Conservation (phyloP, 2,329 filamentous ascomycete genomes). For the Calonectria leucothoes region DNA sequence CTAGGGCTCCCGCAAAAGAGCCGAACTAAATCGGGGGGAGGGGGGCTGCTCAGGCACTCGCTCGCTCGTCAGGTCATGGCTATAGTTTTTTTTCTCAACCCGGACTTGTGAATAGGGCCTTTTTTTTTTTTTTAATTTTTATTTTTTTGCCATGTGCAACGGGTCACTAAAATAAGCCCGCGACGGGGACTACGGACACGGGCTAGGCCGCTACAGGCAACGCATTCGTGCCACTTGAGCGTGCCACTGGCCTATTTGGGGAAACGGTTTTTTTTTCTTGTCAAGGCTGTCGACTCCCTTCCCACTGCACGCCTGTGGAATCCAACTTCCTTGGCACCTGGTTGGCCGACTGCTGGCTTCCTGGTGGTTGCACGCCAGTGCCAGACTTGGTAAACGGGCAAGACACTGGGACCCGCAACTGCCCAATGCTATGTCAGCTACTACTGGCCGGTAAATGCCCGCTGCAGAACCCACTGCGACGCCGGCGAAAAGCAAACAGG, state of each 20-base stretch:
- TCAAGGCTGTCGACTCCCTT: not conserved
- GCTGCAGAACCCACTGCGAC: slow-evolving; percentile 2
- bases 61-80: not conserved
- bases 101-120: slow-evolving; percentile 3
- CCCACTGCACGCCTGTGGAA: not conserved
- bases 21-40: not conserved
- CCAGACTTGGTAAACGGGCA: not conserved
- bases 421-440: not conserved
- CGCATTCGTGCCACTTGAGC: not conserved
- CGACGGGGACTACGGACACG: slow-evolving; percentile 8
- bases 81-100: not conserved
- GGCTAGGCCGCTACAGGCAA: not conserved
- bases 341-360: not conserved
- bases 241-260: not conserved
- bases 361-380: not conserved
- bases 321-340: too few species aligned
- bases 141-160: slow-evolving; percentile 24
- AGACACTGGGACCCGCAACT: not conserved
- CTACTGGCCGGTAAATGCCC: not conserved
- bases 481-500: not conserved
- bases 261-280: not conserved
- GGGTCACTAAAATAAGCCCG: slow-evolving; percentile 13
- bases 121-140: too few species aligned
- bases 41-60: slow-evolving; percentile 8
- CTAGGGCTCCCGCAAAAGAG: not conserved